Evolutionary conservation across 1,139 yeast species (phyloP).

Genomic region (Sugiyamaella castrensis): DNA sequence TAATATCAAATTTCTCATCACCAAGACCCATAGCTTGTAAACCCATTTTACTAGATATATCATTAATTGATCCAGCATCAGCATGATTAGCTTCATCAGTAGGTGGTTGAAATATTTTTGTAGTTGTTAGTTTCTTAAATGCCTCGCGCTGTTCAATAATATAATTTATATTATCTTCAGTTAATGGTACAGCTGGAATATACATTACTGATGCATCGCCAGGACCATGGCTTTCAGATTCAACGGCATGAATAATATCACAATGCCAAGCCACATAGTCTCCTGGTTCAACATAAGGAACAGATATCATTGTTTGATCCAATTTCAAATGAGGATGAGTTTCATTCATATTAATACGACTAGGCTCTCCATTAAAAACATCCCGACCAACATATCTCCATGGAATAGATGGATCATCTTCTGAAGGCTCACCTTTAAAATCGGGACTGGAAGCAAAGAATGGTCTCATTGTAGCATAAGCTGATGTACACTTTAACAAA

Average conservation of each 20-base stretch:
- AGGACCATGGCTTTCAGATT: conserved; percentile 41
- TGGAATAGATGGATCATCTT: conserved; percentile 18
- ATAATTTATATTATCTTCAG: conserved; percentile 19
- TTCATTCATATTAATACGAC: conserved; percentile 15
- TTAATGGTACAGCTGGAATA: conserved; percentile 39
- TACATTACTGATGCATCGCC: conserved; percentile 44
- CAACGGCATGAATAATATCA: conserved; percentile 49
- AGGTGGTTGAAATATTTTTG: conserved; percentile 13
- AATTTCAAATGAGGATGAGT: conserved; percentile 31
- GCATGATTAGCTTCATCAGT: conserved; percentile 13
- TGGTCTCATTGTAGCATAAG: conserved; percentile 47
- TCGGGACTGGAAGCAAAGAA: conserved; percentile 39
- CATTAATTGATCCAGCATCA: conserved; percentile 13
- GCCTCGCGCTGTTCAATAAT: conserved; percentile 15
- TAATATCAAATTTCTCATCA: conserved; percentile 14
- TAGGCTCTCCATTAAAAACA: conserved; percentile 17
- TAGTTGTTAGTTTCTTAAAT: conserved; percentile 9
- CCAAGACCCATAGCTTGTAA: conserved; percentile 19
- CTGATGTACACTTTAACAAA: conserved; percentile 36
- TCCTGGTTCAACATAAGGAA: conserved; percentile 33
- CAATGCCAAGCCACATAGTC: conserved; percentile 53
- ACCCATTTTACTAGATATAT: conserved; percentile 12
- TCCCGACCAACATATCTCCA: conserved; percentile 24
- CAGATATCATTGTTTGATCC: conserved; percentile 28
- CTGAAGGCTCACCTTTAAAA: conserved; percentile 18